These are phyloP conservation scores for Volvox carteri DNA, from an alignment of 163 green algal genomes.

Conservation along the genomic window DNA sequence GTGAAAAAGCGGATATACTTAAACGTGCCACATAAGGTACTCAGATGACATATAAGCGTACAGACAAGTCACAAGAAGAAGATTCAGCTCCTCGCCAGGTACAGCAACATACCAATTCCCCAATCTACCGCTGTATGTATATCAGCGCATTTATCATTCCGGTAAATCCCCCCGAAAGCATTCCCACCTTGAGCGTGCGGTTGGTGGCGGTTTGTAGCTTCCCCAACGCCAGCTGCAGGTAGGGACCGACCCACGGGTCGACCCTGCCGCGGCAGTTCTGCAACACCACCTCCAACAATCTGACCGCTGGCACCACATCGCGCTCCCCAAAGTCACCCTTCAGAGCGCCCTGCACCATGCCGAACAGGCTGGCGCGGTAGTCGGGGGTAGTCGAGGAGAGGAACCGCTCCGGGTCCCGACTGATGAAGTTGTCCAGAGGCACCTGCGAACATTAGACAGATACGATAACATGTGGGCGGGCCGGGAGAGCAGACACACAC, in stretches of 20 bases:
- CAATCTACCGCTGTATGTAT: no score
- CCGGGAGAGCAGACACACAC: no score
- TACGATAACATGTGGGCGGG: no score
- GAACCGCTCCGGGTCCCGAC: constrained; percentile 85
- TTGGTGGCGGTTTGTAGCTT: constrained; percentile 66
- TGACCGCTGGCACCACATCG: constrained; percentile 81
- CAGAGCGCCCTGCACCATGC: constrained; percentile 68
- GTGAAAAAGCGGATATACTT: no score
- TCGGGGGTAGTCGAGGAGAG: constrained; percentile 79
- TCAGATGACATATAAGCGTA: no score
- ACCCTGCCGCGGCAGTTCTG: constrained; percentile 89
- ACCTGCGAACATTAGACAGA: no score
- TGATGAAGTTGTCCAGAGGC: constrained; percentile 97
- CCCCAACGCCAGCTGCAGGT: constrained; percentile 81
- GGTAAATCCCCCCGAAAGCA: not conserved
- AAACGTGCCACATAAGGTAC: no score
- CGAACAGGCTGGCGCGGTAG: constrained; percentile 79
- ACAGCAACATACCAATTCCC: no score
- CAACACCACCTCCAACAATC: constrained; percentile 91
- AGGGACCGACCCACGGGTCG: constrained; percentile 87
- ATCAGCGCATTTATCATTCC: no score
- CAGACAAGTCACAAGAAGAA: no score
- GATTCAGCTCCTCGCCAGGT: no score
- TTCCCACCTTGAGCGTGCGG: constrained; percentile 66
- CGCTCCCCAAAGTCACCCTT: constrained; percentile 69